Conservation (phyloP, 1,284 basidiomycete species). For the Vanrija pseudolonga region DNA sequence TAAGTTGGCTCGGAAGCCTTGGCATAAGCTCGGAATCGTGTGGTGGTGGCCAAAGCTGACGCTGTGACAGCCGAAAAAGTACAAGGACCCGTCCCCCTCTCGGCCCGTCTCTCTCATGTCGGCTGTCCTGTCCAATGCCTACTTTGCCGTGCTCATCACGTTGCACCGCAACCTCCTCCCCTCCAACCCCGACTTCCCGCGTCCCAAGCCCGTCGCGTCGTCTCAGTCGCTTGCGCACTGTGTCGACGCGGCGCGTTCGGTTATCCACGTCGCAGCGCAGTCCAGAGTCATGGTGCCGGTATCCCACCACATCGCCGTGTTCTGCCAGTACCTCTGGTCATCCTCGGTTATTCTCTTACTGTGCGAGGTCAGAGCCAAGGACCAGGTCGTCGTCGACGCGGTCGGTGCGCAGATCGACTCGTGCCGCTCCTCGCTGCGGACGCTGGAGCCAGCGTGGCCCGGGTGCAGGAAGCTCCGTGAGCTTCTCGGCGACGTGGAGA, state of each 20-base stretch:
- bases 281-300: conserved; percentile 78
- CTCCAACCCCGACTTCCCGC: conserved; percentile 38
- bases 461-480: conserved; percentile 76
- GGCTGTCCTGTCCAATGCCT: conserved; percentile 81
- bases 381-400: conserved; percentile 61
- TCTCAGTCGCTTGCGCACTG: conserved; percentile 43
- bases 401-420: conserved; percentile 79
- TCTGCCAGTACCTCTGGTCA: conserved; percentile 85
- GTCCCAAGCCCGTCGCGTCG: conserved; percentile 40
- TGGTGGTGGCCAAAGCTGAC: conserved; percentile 20
- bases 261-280: conserved; percentile 74
- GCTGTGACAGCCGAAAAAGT: conserved; percentile 60
- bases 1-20: conserved; percentile 22
- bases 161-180: conserved; percentile 79
- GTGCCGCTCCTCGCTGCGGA: conserved; percentile 65
- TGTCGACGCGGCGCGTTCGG: conserved; percentile 45
- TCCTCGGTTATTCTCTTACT: conserved; percentile 81
- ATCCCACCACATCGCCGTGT: conserved; percentile 83
- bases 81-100: conserved; percentile 46
- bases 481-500: conserved; percentile 44
- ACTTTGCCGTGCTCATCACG: conserved; percentile 81
- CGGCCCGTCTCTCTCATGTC: conserved; percentile 57
- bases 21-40: no score
- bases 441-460: conserved; percentile 83
- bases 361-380: conserved; percentile 76